These are phyloP conservation scores for Verticillium tricorpus DNA, from an alignment of 2,329 filamentous ascomycete genomes.

Conservation along the genomic window DNA sequence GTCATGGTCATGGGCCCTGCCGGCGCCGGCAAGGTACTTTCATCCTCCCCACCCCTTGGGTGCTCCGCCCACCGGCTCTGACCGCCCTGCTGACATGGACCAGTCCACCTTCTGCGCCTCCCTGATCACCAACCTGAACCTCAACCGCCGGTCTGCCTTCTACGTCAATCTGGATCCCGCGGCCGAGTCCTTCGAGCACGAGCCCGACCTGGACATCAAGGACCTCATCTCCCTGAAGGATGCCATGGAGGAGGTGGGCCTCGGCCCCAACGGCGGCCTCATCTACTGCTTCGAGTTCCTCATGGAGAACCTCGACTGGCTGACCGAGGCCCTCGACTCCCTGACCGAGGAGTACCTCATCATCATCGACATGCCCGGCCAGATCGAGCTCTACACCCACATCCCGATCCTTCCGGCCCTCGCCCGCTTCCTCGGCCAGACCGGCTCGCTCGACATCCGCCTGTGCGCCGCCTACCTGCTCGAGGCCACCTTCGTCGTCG, in stretches of 20 bases:
- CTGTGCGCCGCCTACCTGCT: constrained; percentile 92
- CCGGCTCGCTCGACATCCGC: constrained; percentile 80
- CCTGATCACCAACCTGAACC: constrained; percentile 87
- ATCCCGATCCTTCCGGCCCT: constrained; percentile 86
- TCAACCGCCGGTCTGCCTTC: constrained; percentile 88
- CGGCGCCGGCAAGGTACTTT: constrained; percentile 77
- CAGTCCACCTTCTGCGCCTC: constrained; percentile 91
- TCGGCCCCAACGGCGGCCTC: constrained; percentile 87
- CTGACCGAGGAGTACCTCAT: constrained; percentile 94
- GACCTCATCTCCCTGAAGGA: constrained; percentile 90
- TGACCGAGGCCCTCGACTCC: constrained; percentile 77
- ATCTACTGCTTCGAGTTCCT: constrained; percentile 98
- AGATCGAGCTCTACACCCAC: constrained; percentile 98
- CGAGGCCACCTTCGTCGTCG: constrained; percentile 92
- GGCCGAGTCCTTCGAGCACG: constrained; percentile 86
- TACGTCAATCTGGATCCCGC: constrained; percentile 98
- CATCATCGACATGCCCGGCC: constrained; percentile 97
- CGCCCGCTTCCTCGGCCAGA: constrained; percentile 72
- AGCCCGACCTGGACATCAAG: constrained; percentile 91
- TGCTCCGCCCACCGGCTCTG: neutral
- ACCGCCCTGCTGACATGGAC: neutral
- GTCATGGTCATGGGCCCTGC: constrained; percentile 95
- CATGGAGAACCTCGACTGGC: constrained; percentile 88
- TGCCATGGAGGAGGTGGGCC: constrained; percentile 91
- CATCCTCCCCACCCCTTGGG: neutral